A percentile compares a stretch with the other conserved stretches of the same genome.
phyloP scores from a whole-genome alignment of 2,329 filamentous ascomycete genomes.

The Tolypocladium pustulatum region DNA sequence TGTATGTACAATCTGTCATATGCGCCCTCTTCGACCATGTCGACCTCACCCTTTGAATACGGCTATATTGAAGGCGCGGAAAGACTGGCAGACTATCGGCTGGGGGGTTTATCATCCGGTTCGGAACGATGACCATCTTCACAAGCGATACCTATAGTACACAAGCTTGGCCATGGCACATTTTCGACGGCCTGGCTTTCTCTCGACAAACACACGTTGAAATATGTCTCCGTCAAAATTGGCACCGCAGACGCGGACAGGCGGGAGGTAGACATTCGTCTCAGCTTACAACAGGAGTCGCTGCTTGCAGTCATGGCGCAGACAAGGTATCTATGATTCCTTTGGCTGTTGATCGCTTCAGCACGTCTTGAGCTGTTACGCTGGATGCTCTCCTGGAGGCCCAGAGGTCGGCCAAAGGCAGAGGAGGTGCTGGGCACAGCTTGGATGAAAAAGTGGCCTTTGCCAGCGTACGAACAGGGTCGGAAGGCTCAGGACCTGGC shows the following conservation, averaged over 20 bases:
- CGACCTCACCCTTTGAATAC: no score
- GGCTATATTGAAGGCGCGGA: no score
- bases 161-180: constrained; percentile 18
- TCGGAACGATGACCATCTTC: constrained; percentile 23
- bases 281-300: constrained; percentile 1
- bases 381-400: constrained; percentile 10
- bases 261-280: constrained; percentile 11
- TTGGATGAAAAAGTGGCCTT: constrained; percentile 9
- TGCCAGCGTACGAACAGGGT: constrained; percentile 7
- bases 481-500: not conserved
- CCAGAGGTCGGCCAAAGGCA: constrained; percentile 5
- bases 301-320: not conserved
- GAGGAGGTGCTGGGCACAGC: constrained; percentile 3
- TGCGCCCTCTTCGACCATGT: not conserved
- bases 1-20: no score
- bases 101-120: constrained; percentile 29
- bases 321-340: constrained; percentile 6
- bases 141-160: constrained; percentile 14
- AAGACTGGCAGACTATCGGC: constrained; percentile 13
- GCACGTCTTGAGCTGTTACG: constrained; percentile 3
- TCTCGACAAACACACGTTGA: constrained; percentile 9
- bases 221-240: constrained; percentile 23
- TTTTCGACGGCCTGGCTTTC: constrained; percentile 25
- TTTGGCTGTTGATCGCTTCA: constrained; percentile 13
- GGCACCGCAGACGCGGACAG: constrained; percentile 13